Conservation (phyloP, 805 yeast genomes). For the Wickerhamomyces ciferrii region DNA sequence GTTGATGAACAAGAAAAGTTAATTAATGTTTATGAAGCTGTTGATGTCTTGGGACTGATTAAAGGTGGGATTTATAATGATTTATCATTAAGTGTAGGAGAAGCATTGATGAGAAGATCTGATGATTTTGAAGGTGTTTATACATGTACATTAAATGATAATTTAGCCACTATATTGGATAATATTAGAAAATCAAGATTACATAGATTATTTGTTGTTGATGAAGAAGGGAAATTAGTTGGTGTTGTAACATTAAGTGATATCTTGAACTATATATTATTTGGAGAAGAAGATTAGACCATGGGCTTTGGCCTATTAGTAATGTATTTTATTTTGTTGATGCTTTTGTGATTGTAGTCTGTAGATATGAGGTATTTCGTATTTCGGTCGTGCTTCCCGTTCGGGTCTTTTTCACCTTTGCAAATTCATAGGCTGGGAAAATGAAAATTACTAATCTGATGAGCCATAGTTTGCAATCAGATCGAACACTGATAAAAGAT, state of each 20-base stretch:
- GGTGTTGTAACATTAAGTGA: conserved; percentile 92
- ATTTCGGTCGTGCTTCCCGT: not conserved
- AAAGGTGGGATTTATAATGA: conserved; percentile 94
- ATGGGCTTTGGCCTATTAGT: not conserved
- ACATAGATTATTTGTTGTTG: conserved; percentile 90
- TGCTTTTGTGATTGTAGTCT: not conserved
- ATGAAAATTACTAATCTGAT: too few relatives aligned
- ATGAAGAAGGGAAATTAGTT: conserved; percentile 66
- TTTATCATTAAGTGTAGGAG: conserved; percentile 87
- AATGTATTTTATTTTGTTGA: too few relatives aligned
- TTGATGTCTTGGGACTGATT: conserved; percentile 86
- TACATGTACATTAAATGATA: conserved; percentile 86
- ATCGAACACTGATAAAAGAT: too few relatives aligned
- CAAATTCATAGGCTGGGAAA: not conserved
- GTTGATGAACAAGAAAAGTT: conserved; percentile 68
- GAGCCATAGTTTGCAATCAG: too few relatives aligned
- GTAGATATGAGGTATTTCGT: too few relatives aligned
- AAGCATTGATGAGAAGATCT: conserved; percentile 87
- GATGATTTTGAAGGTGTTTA: conserved; percentile 98
- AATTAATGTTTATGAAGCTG: conserved; percentile 92
- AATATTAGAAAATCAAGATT: conserved; percentile 87
- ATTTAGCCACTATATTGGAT: conserved; percentile 85
- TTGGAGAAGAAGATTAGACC: conserved; percentile 36
- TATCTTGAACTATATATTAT: conserved; percentile 75
- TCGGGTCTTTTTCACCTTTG: not conserved